Conservation (phyloP, 2,329 filamentous ascomycete genomes). For the Aspergillus melleus region DNA sequence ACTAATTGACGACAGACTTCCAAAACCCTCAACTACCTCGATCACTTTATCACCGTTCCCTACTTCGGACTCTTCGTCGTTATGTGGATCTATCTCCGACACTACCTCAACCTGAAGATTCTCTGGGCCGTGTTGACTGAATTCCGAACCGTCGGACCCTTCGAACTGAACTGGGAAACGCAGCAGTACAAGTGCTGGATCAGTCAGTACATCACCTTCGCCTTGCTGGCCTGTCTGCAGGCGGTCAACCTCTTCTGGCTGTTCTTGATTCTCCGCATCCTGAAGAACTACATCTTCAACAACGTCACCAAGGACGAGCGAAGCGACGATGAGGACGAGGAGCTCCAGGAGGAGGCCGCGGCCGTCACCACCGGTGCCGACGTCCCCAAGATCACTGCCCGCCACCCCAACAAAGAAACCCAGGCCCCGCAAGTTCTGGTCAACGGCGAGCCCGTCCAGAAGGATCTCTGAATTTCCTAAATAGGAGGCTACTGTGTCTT, state of each 20-base stretch:
- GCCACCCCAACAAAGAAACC: slow-evolving; percentile 31
- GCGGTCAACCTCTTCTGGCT: slow-evolving; percentile 50
- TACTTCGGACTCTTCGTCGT: slow-evolving; percentile 82
- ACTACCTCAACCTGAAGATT: slow-evolving; percentile 60
- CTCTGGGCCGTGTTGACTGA: slow-evolving; percentile 49
- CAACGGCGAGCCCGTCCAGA: slow-evolving; percentile 39
- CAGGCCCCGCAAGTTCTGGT: slow-evolving; percentile 37
- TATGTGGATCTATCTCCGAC: slow-evolving; percentile 86
- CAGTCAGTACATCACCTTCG: slow-evolving; percentile 49
- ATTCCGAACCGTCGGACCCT: slow-evolving; percentile 49
- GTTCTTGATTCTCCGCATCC: slow-evolving; percentile 46
- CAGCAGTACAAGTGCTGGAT: slow-evolving; percentile 52
- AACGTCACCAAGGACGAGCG: slow-evolving; percentile 43
- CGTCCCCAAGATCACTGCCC: slow-evolving; percentile 19
- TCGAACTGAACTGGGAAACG: slow-evolving; percentile 50
- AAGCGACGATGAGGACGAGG: slow-evolving; percentile 48
- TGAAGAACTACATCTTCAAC: slow-evolving; percentile 44
- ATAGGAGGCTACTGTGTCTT: neutral
- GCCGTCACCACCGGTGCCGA: slow-evolving; percentile 29
- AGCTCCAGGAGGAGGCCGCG: slow-evolving; percentile 21
- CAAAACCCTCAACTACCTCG: slow-evolving; percentile 88
- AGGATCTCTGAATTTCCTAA: neutral
- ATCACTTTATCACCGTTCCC: slow-evolving; percentile 72
- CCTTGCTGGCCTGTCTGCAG: slow-evolving; percentile 45
- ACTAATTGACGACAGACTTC: slow-evolving; percentile 62